phyloP scores from a whole-genome alignment of 306 rosid species.

The Acmispon strigosus region DNA sequence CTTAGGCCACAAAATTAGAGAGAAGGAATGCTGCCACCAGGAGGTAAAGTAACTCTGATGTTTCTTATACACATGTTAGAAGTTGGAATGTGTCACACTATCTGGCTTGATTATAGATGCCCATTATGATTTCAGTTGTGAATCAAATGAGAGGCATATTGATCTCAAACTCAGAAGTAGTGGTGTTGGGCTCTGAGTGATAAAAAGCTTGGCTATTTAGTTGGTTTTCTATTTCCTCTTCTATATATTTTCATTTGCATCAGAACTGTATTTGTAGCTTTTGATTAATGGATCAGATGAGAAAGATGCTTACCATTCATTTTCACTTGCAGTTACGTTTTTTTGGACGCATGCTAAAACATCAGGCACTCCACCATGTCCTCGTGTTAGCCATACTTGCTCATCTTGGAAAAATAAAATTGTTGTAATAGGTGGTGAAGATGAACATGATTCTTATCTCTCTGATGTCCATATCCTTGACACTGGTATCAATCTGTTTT shows the following conservation, averaged over 20 bases:
- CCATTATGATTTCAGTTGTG: not conserved
- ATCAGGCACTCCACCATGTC: constrained; percentile 67
- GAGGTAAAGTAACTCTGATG: no score
- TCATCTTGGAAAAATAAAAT: constrained; percentile 76
- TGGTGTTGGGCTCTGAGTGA: not conserved
- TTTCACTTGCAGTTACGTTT: constrained; percentile 50
- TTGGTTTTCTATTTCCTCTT: not conserved
- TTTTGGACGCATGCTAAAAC: constrained; percentile 64
- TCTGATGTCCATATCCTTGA: constrained; percentile 90
- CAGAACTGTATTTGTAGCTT: not conserved
- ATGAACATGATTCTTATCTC: constrained; percentile 56
- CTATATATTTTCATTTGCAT: not conserved
- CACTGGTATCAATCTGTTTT: constrained; percentile 44
- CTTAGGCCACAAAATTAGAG: no score
- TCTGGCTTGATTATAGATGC: constrained; percentile 4
- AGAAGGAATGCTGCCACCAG: no score
- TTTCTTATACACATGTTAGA: not conserved
- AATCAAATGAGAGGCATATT: not conserved
- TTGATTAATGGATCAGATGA: not conserved
- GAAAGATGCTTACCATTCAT: not conserved
- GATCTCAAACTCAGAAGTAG: not conserved
- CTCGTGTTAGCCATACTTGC: constrained; percentile 81
- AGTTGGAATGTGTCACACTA: not conserved
- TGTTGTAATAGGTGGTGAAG: constrained; percentile 84
- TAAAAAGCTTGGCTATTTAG: not conserved